Base-by-base conservation (phyloP, 805 yeast species). In the Lipomyces mesembrius region DNA sequence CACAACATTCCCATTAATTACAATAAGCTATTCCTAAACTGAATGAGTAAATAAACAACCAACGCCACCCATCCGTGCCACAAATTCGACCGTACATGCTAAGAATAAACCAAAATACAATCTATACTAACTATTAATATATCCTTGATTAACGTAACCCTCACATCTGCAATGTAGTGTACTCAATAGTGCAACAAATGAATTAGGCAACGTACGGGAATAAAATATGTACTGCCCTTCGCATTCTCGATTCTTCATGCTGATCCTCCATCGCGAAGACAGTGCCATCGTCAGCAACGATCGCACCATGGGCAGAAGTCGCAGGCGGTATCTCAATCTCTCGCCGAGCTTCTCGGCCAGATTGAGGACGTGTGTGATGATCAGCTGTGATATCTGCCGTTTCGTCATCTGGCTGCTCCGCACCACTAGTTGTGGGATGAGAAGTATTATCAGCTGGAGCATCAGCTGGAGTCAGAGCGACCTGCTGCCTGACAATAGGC, bases 161-260 rank as follows among this genome's bases (percentile, higher is more conserved):
- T 27, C 39, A 37, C 14, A 12, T 29, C 32, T 29, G 32, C 6
- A 29, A 29, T 5, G 5, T 29, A 0, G 32, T 29, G 7, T 29
- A 4, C 32, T 29, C 32, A 29, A 29, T 29, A 29, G 12, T 37
- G 29, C 1, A 22, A 22, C 7, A 53, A 53, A 9, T 27, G 34
- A 20, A n/a, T 7, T 8, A 53, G 11, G 29, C 14, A 9, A 22
- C 6, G 34, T 51, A 51, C 34, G 62, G 62, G 22, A 59, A 59
- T 59, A 59, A 25, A 29, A 51, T 8, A 51, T 59, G 62, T 6
- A 52, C 20, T 27, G 25, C 20, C 27, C 25, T 59, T n/a, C 62
- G 59, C 17, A 20, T 9, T 9, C 17, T 49, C 37, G 49, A 32
- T 22, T 22, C 62, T 25, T 59, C 27, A 29, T 22, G 27, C 7